Percentiles rank a stretch among this genome's conserved stretches.
Conservation (phyloP, 2,329 filamentous ascomycete species). For the Fusarium tanahbumbuense region DNA sequence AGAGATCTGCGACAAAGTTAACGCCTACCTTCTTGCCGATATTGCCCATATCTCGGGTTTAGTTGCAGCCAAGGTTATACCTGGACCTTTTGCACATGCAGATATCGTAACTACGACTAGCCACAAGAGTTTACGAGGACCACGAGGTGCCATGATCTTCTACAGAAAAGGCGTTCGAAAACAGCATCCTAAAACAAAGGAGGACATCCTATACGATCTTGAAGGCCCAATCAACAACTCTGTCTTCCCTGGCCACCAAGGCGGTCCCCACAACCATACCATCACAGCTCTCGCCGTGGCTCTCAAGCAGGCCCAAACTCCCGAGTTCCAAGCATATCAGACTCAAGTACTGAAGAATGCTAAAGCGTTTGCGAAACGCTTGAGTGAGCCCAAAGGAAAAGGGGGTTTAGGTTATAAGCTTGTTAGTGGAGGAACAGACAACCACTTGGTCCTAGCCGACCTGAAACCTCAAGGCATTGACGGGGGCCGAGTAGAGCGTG, state of each 20-base stretch:
- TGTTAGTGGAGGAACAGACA: slow-evolving; percentile 95
- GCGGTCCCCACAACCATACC: slow-evolving; percentile 98
- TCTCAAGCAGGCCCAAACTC: slow-evolving; percentile 88
- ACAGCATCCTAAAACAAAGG: slow-evolving; percentile 85
- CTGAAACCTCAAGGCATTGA: slow-evolving; percentile 90
- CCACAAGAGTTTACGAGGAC: slow-evolving; percentile 96
- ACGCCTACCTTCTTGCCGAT: slow-evolving; percentile 92
- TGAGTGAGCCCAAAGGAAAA: slow-evolving; percentile 76
- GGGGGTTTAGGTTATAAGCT: slow-evolving; percentile 86
- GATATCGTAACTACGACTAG: slow-evolving; percentile 98
- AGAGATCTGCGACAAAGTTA: slow-evolving; percentile 88
- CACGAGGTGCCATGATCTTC: slow-evolving; percentile 97
- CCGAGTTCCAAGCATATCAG: slow-evolving; percentile 94
- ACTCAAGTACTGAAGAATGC: slow-evolving; percentile 90
- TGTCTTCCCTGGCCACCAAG: slow-evolving; percentile 98
- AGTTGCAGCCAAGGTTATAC: slow-evolving; percentile 90
- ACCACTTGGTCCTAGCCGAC: slow-evolving; percentile 94
- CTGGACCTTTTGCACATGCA: slow-evolving; percentile 87
- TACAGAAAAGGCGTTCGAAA: slow-evolving; percentile 91
- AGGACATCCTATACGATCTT: slow-evolving; percentile 88
- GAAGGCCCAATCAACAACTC: slow-evolving; percentile 94
- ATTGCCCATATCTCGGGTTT: slow-evolving; percentile 98
- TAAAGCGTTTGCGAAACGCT: slow-evolving; percentile 80
- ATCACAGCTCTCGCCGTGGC: slow-evolving; percentile 96
- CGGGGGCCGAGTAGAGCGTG: slow-evolving; percentile 87